Base-by-base conservation (phyloP, 352 stramenopile genomes). In the Phytophthora lateralis region DNA sequence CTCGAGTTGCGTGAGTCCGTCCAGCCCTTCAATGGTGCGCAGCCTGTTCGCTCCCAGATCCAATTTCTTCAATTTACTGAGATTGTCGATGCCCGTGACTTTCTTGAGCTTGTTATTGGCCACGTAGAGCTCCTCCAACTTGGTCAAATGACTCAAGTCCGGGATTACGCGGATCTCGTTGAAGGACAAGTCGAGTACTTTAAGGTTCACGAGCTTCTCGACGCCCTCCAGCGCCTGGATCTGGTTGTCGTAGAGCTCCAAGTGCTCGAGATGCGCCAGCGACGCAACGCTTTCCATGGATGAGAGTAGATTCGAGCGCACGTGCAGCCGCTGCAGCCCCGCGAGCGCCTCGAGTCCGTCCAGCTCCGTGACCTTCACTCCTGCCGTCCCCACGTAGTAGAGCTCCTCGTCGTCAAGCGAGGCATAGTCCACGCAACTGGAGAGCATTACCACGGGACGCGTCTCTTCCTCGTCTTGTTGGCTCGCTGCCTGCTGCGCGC, bases 191-290 rank as follows among this genome's bases (percentile, higher is more conserved):
- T 99, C 97, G 14, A 99, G 66, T 24, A 97, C 85, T n/a, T 78
- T 76, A 15, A 95, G 60, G 34, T 88, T 80, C 48, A 76, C 58
- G 17, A 95, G 78, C 37, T 68, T 48, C 14, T 91, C 63, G 32
- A 97, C 53, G 15, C 71, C 72, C 15, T 75, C 53, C 44, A 99
- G 83, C 14, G 77, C 74, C 69, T 97, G 80, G 60, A 99, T 95
- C 66, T 98, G 82, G 81, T 99, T 99, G 71, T 99, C 97, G 83
- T 99, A 99, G 17, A 99, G 77, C 77, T 99, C 97, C 24, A 99
- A 75, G 18, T 98, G 83, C 70, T 94, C 64, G 50, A 99, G 81
- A 17, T 69, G 78, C 37, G 73, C 47, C 10, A 97, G 55, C 6
- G 72, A 49, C 10, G 71, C 69, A 12, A 97, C 88, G 38, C 73